Percentiles rank a stretch among this genome's conserved stretches.
phyloP scores from a whole-genome alignment of 768 basidiomycete species.

The Nidularia pulvinata region DNA sequence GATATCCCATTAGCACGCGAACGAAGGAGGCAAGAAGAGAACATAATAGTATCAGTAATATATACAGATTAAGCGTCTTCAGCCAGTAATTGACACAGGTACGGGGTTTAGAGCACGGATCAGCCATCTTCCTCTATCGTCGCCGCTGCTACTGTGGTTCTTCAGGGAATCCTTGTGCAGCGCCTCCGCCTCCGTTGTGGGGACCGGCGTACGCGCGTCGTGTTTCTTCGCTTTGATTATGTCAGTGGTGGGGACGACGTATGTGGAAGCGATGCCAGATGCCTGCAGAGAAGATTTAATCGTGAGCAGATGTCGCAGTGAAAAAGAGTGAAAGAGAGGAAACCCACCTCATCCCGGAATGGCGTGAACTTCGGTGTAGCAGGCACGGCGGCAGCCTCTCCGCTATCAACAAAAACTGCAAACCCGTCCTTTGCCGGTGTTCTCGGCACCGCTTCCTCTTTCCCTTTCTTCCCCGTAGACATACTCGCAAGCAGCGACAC shows the following conservation, averaged over 20 bases:
- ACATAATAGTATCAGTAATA: too few relatives aligned
- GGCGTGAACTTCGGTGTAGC: slow-evolving; percentile 65
- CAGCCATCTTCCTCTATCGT: slow-evolving; percentile 5
- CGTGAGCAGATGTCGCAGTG: too few relatives aligned
- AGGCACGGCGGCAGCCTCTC: slow-evolving; percentile 22
- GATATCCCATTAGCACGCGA: too few relatives aligned
- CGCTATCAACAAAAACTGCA: slow-evolving; percentile 37
- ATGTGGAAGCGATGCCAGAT: too few relatives aligned
- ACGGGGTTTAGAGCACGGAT: too few relatives aligned
- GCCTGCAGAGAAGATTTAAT: too few relatives aligned
- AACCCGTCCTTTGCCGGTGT: slow-evolving; percentile 27
- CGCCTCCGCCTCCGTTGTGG: slow-evolving; percentile 73
- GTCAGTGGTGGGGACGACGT: too few relatives aligned
- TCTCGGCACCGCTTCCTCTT: slow-evolving; percentile 18
- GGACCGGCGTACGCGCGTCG: slow-evolving; percentile 35
- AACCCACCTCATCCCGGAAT: slow-evolving; percentile 69
- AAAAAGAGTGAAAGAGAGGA: not conserved
- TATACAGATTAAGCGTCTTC: too few relatives aligned
- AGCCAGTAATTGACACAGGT: too few relatives aligned
- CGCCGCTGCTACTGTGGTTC: slow-evolving; percentile 48
- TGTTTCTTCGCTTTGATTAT: slow-evolving; percentile 67
- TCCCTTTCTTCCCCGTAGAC: slow-evolving; percentile 16
- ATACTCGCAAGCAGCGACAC: slow-evolving; percentile 4
- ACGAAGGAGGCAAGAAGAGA: too few relatives aligned
- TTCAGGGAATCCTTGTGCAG: slow-evolving; percentile 79